Evolutionary conservation across 140 eudicot species (phyloP), one percentile per base, ranked within the genome.

Genomic region (Anethum foeniculum): DNA sequence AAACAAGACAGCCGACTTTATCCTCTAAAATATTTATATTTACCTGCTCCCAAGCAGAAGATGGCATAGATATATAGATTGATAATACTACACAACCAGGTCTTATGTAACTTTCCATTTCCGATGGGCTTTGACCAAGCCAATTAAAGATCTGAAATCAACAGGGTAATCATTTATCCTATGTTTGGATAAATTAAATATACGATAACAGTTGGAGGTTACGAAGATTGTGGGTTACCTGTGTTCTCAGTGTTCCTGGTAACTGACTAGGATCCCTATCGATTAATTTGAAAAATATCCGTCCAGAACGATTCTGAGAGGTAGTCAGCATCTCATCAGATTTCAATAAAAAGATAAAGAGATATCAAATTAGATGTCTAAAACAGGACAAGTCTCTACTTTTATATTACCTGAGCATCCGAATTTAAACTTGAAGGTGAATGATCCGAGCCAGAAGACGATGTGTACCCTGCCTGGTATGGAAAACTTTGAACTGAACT

Each of bases 191-290:
- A 51, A 41, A 65, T 79, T 30, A 43, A 27, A 10, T 4, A 83
- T 54, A 60, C 1, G 3, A 82, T 2, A 48, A 51, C 48, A 28
- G 23, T 32, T 34, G 82, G 75, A 71, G 77, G 25, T 38, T 7
- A 41, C 62, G 43, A 73, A 75, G 34, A 77, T 25, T 67, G 46
- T 23, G 39, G 65, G 21, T 15, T 65, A 95, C 99, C 97, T 92
- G 96, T 77, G 92, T 80, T 38, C 97, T 88, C 82, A 95, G 80
- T 41, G 91, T 81, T 67, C 82, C 93, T 10, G 99, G 99, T 79
- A 95, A 86, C 82, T 93, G 93, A 86, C 96, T 93, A 77, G 99
- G 99, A 88, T 95, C 97, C 86, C 90, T 91, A 84, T 89, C 99
- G 41, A 95, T 92, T 76, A 95, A 85, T 85, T 95, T 95, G 86